Base-by-base conservation (phyloP, 495 filamentous ascomycete genomes). In the Penicillium verhagenii region DNA sequence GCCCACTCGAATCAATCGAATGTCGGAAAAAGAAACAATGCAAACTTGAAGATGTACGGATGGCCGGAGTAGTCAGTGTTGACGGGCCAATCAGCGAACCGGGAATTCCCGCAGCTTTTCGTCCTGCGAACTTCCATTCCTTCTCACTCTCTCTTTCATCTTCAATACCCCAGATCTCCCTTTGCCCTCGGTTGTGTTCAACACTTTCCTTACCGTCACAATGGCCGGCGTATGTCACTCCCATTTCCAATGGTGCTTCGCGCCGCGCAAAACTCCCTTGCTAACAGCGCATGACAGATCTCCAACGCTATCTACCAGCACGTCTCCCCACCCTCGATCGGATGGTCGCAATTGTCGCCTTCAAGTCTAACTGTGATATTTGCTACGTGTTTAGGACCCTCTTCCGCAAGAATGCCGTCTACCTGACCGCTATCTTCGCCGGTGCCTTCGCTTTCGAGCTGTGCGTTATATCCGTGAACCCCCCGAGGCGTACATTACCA, bases 361-460 rank as follows among this genome's bases (percentile, higher is more conserved):
- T 52, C 3, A 20, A 53, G 28, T 57, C 61, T 65, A 63, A 66
- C 64, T 23, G 50, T 59, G 8, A 37, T 20, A 62, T 54, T 51
- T 54, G 63, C 39, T 40, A 28, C 20, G 23, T 39, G 9, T 73
- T 60, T 75, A 97, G 95, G 79, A 68, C 81, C 66, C 65, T 99
- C 62, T 86, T 97, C 79, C 86, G 87, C 70, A 83, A 79, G 66
- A 97, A 99, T 78, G 83, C 81, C 56, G 78, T 86, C 71, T 96
- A 93, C 80, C 79, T 99, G 54, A 90, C 86, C 47, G 79, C 81
- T 31, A 89, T 97, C 64, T 97, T 99, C 73, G 80, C 74, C 56
- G 77, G 82, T 49, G 95, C 92, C 53, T 99, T 99, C 71, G 89
- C 81, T 48, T 93, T 96, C 67, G 89, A 97, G 79, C 81, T 97